These are phyloP conservation scores for Potentilla sterilis DNA, from an alignment of 306 rosid species.

Conservation along the genomic window DNA sequence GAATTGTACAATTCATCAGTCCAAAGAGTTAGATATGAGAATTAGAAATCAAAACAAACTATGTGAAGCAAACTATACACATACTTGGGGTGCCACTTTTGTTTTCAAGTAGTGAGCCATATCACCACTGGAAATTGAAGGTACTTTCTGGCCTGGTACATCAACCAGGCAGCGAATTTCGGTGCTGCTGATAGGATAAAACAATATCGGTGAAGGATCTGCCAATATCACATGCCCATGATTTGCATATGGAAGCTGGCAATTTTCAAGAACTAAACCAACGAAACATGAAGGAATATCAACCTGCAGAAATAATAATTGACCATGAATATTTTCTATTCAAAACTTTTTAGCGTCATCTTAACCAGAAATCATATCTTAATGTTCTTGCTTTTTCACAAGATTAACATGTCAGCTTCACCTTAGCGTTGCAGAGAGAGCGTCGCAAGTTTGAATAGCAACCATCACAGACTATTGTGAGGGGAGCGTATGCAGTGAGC, in stretches of 20 bases:
- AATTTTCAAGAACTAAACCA: conserved; percentile 53
- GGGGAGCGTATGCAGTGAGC: conserved; percentile 30
- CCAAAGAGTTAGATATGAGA: not conserved
- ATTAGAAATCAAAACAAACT: not conserved
- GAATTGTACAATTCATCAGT: not conserved
- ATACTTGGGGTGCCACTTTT: conserved; percentile 65
- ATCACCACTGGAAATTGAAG: conserved; percentile 55
- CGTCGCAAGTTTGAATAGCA: conserved; percentile 81
- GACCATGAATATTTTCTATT: not conserved
- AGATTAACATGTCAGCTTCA: not conserved
- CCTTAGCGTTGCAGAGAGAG: conserved; percentile 50
- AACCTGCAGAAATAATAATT: conserved; percentile 14
- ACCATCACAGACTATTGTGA: conserved; percentile 57
- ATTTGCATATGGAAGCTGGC: conserved; percentile 49
- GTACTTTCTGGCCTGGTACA: conserved; percentile 56
- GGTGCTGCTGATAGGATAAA: conserved; percentile 60
- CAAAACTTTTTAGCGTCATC: not conserved
- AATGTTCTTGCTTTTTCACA: conserved; percentile 20
- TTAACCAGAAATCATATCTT: not conserved
- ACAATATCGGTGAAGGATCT: conserved; percentile 53
- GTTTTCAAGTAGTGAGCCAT: conserved; percentile 59
- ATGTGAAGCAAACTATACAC: not conserved
- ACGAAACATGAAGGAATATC: conserved; percentile 52
- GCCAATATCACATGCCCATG: conserved; percentile 61
- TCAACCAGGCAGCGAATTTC: conserved; percentile 64